phyloP scores from a whole-genome alignment of 2,329 filamentous ascomycete species.

The Penicillium sp. region DNA sequence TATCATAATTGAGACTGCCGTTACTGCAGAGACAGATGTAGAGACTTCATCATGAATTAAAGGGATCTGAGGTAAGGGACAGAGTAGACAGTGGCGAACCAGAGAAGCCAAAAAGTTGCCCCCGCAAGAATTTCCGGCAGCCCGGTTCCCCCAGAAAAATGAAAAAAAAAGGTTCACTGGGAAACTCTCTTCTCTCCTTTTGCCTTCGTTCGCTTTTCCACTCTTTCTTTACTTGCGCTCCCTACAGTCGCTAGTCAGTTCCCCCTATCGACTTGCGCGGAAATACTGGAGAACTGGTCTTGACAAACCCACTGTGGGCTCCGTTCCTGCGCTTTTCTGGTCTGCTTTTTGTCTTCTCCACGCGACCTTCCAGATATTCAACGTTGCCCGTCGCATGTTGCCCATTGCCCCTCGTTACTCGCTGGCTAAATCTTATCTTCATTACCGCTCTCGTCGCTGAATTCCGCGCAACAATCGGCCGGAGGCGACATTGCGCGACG shows the following conservation, averaged over 20 bases:
- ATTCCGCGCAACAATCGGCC: slow-evolving; percentile 4
- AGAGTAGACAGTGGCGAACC: neutral
- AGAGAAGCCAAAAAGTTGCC: neutral
- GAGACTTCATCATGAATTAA: slow-evolving; percentile 10
- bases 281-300: neutral
- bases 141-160: neutral
- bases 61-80: neutral
- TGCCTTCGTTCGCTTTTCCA: neutral
- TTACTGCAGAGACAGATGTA: slow-evolving; percentile 9
- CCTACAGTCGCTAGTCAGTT: no score
- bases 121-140: neutral
- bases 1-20: slow-evolving; percentile 1
- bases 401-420: neutral
- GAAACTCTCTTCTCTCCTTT: neutral
- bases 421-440: neutral
- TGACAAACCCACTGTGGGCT: slow-evolving; percentile 4
- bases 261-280: neutral
- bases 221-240: no score
- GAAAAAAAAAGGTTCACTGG: neutral
- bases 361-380: neutral
- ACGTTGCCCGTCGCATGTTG: neutral
- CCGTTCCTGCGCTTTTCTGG: slow-evolving; percentile 3
- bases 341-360: neutral
- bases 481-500: slow-evolving; percentile 6
- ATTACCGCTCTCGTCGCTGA: slow-evolving; percentile 1